phyloP scores from a whole-genome alignment of 2,329 filamentous ascomycete species.

The Xylariaceae sp. region DNA sequence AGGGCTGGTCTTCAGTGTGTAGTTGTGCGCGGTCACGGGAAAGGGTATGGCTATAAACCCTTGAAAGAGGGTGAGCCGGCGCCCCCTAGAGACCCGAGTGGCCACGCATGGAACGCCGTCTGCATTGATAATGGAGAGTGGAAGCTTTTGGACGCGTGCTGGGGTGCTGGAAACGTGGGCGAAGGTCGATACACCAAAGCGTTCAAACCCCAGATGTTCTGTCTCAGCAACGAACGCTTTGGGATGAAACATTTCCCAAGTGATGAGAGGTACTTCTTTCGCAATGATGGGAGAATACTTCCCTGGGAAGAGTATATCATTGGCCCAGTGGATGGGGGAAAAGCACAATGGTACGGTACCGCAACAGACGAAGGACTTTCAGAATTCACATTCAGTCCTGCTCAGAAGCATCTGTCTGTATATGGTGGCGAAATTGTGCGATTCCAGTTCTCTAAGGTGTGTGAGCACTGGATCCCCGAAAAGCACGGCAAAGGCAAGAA shows the following conservation, averaged over 20 bases:
- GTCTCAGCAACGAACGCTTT: conserved; percentile 69
- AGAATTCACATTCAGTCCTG: conserved; percentile 58
- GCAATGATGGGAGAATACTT: conserved; percentile 62
- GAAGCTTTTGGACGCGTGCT: conserved; percentile 90
- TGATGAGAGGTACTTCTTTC: conserved; percentile 66
- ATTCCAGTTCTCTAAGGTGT: conserved; percentile 77
- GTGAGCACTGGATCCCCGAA: conserved; percentile 77
- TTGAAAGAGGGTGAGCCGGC: conserved; percentile 60
- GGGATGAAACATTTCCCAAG: conserved; percentile 74
- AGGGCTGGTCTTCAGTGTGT: conserved; percentile 76
- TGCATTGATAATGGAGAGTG: conserved; percentile 80
- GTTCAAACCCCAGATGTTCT: conserved; percentile 63
- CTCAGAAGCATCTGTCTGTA: conserved; percentile 55
- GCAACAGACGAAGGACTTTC: conserved; percentile 48
- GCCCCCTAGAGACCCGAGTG: conserved; percentile 57
- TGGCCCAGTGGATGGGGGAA: conserved; percentile 50
- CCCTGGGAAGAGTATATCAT: conserved; percentile 81
- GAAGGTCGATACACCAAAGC: conserved; percentile 57
- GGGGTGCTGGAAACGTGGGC: conserved; percentile 76
- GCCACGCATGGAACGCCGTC: conserved; percentile 93
- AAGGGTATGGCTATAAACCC: conserved; percentile 71
- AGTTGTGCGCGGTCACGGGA: conserved; percentile 74
- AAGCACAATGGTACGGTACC: conserved; percentile 42
- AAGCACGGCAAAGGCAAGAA: conserved; percentile 61
- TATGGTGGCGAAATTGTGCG: conserved; percentile 54